Evolutionary conservation across 257 asterid species (phyloP).

Genomic region (Salvia rosmarinus): DNA sequence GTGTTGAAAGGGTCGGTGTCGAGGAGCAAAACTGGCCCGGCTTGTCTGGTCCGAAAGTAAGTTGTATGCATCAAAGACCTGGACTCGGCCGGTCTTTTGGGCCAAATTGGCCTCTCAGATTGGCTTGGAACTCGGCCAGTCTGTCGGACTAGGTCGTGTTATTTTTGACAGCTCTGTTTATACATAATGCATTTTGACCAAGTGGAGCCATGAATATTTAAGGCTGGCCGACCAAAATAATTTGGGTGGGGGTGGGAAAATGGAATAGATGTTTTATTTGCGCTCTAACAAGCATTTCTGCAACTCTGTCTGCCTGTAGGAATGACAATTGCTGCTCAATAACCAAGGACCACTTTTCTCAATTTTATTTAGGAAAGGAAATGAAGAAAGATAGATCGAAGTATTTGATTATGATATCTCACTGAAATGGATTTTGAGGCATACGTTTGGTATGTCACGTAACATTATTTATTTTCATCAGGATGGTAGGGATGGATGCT

Average conservation of each 20-base stretch:
- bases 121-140: too few relatives aligned
- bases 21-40: too few relatives aligned
- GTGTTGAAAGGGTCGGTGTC: too few relatives aligned
- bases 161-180: too few relatives aligned
- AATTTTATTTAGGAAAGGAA: constrained; percentile 1
- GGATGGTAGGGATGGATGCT: too few relatives aligned
- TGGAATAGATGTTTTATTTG: neutral
- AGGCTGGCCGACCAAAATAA: neutral
- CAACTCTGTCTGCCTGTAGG: neutral
- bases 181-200: constrained; percentile 1
- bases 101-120: too few relatives aligned
- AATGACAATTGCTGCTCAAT: neutral
- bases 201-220: constrained; percentile 3
- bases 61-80: too few relatives aligned
- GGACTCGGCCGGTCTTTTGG: too few relatives aligned
- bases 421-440: neutral
- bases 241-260: neutral
- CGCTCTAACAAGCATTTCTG: neutral
- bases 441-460: neutral
- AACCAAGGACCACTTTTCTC: neutral
- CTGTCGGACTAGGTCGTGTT: too few relatives aligned
- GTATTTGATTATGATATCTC: neutral
- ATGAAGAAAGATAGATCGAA: neutral
- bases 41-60: too few relatives aligned
- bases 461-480: neutral